A percentile compares a stretch with the other conserved stretches of the same genome.
phyloP scores from a whole-genome alignment of 2,329 filamentous ascomycete species.

The Trichoderma koningii region DNA sequence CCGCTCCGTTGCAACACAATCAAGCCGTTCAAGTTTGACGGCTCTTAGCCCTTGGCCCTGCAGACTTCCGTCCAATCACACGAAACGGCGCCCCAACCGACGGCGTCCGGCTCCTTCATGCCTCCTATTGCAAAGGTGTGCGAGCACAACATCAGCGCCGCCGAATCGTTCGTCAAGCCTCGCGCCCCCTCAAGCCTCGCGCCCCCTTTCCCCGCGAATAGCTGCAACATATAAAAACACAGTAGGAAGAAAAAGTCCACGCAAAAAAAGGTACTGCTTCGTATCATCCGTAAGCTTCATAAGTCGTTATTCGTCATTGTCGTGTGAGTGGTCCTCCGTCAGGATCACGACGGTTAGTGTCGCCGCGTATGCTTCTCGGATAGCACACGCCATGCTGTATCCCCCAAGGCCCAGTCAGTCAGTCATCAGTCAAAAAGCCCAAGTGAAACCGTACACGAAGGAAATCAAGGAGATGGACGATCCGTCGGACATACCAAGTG shows the following conservation, averaged over 20 bases:
- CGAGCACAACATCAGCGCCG: neutral
- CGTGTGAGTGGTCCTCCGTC: conserved; percentile 54
- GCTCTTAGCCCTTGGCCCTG: neutral
- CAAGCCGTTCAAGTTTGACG: neutral
- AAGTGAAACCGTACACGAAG: neutral
- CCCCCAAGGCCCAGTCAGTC: conserved; percentile 26
- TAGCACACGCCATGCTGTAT: conserved; percentile 67
- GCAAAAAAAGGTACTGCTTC: conserved; percentile 11
- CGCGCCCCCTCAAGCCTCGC: neutral
- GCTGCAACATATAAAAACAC: neutral
- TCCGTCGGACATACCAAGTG: conserved; percentile 59
- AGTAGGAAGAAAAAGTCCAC: conserved; percentile 8
- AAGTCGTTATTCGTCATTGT: conserved; percentile 45
- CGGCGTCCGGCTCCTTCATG: neutral
- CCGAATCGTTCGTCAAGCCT: neutral
- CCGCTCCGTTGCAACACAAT: neutral
- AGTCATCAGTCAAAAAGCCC: neutral
- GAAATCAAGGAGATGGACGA: conserved; percentile 6
- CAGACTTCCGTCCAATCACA: neutral
- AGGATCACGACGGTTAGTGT: conserved; percentile 73
- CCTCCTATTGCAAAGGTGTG: neutral
- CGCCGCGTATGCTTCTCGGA: conserved; percentile 74
- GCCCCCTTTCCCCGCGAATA: neutral
- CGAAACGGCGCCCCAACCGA: neutral
- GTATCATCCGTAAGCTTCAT: conserved; percentile 26